A percentile compares a stretch with the other conserved stretches of the same genome.
phyloP scores from a whole-genome alignment of 176 grass and related monocot genomes.

The Raddia guianensis region DNA sequence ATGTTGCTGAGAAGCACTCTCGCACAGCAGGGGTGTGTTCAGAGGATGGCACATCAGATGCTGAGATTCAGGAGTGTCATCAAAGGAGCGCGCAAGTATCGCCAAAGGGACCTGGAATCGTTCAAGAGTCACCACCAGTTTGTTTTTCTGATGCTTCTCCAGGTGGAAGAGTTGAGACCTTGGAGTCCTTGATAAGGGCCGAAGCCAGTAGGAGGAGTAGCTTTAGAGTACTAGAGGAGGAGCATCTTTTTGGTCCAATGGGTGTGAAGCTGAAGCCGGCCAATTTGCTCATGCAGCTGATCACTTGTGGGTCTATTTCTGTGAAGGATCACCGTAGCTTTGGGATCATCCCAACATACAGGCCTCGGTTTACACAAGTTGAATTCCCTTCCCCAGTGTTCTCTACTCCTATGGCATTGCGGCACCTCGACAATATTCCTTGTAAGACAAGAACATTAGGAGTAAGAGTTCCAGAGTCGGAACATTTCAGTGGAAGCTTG shows the following conservation, averaged over 20 bases:
- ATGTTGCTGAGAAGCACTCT: slow-evolving; percentile 19
- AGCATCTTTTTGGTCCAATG: slow-evolving; percentile 52
- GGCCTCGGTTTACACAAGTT: slow-evolving; percentile 77
- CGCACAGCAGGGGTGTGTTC: slow-evolving; percentile 24
- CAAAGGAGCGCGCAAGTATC: not conserved
- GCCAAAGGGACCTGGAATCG: slow-evolving; percentile 35
- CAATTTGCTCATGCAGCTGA: slow-evolving; percentile 88
- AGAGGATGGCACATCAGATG: slow-evolving; percentile 39
- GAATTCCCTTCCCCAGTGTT: slow-evolving; percentile 74
- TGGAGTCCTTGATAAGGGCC: slow-evolving; percentile 89
- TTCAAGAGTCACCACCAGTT: slow-evolving; percentile 52
- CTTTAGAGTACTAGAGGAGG: slow-evolving; percentile 69
- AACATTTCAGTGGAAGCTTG: slow-evolving; percentile 66
- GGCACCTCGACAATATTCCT: slow-evolving; percentile 56
- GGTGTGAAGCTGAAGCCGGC: slow-evolving; percentile 67
- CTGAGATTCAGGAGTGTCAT: slow-evolving; percentile 48
- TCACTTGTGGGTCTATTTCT: slow-evolving; percentile 89
- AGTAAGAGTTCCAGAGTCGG: slow-evolving; percentile 59
- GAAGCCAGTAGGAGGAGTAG: slow-evolving; percentile 74
- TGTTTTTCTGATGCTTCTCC: slow-evolving; percentile 57
- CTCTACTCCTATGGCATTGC: slow-evolving; percentile 57
- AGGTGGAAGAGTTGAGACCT: slow-evolving; percentile 66
- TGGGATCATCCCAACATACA: slow-evolving; percentile 78
- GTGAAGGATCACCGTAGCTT: slow-evolving; percentile 87
- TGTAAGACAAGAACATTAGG: slow-evolving; percentile 55